A percentile compares a stretch with the other conserved stretches of the same genome.
phyloP scores from a whole-genome alignment of 2,329 filamentous ascomycete species.

The Sporothrix humicola region DNA sequence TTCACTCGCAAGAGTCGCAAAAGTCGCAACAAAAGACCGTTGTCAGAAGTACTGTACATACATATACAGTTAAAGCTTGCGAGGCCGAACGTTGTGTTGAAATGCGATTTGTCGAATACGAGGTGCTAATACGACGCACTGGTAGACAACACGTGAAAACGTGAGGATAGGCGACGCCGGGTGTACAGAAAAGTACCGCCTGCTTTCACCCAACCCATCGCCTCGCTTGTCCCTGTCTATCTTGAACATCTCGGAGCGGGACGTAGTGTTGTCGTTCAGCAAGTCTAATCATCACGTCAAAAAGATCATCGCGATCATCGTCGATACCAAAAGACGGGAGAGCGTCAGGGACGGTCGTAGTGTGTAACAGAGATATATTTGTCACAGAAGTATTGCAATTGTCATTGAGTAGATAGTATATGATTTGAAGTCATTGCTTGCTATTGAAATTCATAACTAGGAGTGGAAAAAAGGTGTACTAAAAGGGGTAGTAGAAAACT shows the following conservation, averaged over 20 bases:
- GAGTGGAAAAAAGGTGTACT: neutral
- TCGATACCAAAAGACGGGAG: neutral
- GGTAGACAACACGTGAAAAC: neutral
- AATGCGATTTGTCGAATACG: neutral
- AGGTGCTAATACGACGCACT: neutral
- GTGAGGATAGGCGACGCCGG: neutral
- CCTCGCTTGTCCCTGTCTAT: neutral
- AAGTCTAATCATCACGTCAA: too few relatives aligned
- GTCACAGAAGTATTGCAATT: neutral
- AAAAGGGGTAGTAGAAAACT: constrained; percentile 21
- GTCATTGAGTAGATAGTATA: neutral
- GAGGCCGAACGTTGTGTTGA: neutral
- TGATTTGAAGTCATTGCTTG: neutral
- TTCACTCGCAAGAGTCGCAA: too few relatives aligned
- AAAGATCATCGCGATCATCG: too few relatives aligned
- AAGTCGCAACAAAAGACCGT: too few relatives aligned
- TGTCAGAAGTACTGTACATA: too few relatives aligned
- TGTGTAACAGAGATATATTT: neutral
- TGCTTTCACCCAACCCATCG: neutral
- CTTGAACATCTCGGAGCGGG: neutral
- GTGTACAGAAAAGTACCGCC: neutral
- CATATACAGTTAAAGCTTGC: too few relatives aligned
- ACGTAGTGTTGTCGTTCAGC: too few relatives aligned
- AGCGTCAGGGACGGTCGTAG: neutral
- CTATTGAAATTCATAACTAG: neutral